Percentiles rank a stretch among this genome's conserved stretches.
phyloP scores from a whole-genome alignment of 108 stramenopile species.

The Pseudonitzschia pungens region DNA sequence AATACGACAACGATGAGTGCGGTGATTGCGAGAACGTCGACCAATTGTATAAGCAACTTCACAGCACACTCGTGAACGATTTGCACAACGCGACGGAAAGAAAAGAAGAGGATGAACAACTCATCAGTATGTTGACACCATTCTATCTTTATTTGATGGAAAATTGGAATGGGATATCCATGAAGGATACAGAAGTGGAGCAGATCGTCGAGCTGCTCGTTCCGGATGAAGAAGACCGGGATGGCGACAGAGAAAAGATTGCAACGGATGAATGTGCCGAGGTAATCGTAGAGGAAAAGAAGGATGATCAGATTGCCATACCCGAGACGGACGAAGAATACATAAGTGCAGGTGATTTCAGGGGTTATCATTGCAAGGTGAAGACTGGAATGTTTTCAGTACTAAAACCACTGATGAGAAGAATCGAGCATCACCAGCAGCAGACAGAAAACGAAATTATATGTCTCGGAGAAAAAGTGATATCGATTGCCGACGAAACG shows the following conservation, averaged over 20 bases:
- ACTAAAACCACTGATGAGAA: constrained; percentile 30
- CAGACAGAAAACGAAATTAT: constrained; percentile 9
- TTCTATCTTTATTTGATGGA: constrained; percentile 45
- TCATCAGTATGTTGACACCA: constrained; percentile 14
- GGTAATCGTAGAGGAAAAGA: constrained; percentile 5
- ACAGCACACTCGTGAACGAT: not conserved
- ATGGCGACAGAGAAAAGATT: constrained; percentile 1
- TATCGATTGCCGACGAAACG: not conserved
- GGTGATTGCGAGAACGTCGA: constrained; percentile 17
- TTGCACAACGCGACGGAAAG: not conserved
- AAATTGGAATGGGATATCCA: constrained; percentile 47
- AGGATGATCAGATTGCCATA: not conserved
- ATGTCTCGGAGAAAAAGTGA: constrained; percentile 4
- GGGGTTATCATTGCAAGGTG: constrained; percentile 55
- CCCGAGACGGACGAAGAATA: constrained; percentile 26
- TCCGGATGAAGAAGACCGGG: not conserved
- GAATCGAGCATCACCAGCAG: not conserved
- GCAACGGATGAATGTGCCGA: not conserved
- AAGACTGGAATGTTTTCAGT: constrained; percentile 46
- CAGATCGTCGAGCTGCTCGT: constrained; percentile 8
- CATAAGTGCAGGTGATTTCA: constrained; percentile 50
- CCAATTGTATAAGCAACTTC: not conserved
- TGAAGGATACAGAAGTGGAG: constrained; percentile 31
- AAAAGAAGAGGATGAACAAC: not conserved
- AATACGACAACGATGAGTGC: constrained; percentile 21